Percentiles rank a stretch among this genome's conserved stretches.
Conservation (phyloP, 2,329 filamentous ascomycete species). For the Aspergillus persii region DNA sequence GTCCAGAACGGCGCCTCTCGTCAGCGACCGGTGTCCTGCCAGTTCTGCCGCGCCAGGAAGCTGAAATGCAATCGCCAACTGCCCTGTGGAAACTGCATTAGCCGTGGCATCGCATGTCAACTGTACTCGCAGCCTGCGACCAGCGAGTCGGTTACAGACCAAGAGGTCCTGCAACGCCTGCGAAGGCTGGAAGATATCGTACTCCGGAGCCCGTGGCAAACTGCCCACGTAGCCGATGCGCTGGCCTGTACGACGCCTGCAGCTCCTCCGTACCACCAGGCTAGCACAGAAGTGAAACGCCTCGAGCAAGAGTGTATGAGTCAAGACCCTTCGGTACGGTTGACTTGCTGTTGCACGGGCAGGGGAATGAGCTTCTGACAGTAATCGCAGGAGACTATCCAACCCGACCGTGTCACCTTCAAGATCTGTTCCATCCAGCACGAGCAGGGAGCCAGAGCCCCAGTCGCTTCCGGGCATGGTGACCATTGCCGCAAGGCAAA, state of each 20-base stretch:
- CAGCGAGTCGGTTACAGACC: neutral
- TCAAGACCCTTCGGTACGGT: neutral
- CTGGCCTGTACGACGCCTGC: neutral
- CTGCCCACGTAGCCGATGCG: neutral
- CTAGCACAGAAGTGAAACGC: neutral
- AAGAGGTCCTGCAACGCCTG: neutral
- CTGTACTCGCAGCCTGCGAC: neutral
- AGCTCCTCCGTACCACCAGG: neutral
- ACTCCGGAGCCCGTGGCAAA: neutral
- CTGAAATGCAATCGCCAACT: conserved; percentile 53
- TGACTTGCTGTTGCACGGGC: neutral
- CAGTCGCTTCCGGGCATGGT: too few relatives aligned
- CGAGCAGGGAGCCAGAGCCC: neutral
- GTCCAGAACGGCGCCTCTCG: conserved; percentile 4
- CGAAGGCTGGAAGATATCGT: neutral
- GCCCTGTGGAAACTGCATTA: conserved; percentile 49
- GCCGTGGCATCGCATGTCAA: conserved; percentile 28
- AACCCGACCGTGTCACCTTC: neutral
- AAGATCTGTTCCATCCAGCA: neutral
- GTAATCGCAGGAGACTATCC: neutral
- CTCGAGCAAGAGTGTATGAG: neutral
- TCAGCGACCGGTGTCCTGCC: conserved; percentile 33
- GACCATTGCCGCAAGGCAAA: neutral
- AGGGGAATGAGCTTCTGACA: neutral
- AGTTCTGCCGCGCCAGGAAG: conserved; percentile 40